These are phyloP conservation scores for Mortierella sp. DNA, from an alignment of 371 early-diverging fungal species.

Conservation along the genomic window DNA sequence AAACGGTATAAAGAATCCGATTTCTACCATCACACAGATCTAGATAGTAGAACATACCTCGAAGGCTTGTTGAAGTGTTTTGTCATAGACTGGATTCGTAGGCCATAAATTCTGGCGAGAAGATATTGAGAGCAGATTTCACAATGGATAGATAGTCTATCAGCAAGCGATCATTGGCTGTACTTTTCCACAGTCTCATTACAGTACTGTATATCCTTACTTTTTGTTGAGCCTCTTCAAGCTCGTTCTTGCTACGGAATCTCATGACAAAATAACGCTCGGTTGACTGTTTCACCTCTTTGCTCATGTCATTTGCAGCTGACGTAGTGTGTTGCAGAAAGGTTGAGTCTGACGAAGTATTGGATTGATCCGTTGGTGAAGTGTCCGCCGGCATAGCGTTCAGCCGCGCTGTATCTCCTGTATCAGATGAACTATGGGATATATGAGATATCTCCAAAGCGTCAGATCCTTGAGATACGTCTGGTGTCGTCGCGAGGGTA, in stretches of 20 bases:
- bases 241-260: slow-evolving; percentile 9
- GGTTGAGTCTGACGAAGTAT: background rate
- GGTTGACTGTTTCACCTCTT: background rate
- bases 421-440: too few relatives aligned
- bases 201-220: slow-evolving; percentile 8
- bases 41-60: slow-evolving; percentile 4
- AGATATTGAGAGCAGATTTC: background rate
- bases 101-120: slow-evolving; percentile 27
- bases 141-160: background rate
- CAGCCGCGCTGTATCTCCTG: background rate
- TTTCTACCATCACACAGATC: background rate
- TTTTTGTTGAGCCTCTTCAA: slow-evolving; percentile 14
- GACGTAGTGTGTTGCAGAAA: background rate
- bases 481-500: background rate
- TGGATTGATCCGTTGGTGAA: background rate
- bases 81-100: slow-evolving; percentile 31
- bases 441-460: background rate
- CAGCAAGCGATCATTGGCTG: background rate
- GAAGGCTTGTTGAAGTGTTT: slow-evolving; percentile 18
- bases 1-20: background rate
- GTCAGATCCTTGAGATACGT: background rate
- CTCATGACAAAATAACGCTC: slow-evolving; percentile 27
- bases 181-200: background rate
- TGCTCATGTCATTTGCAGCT: background rate
- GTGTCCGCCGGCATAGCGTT: background rate